A percentile compares a stretch with the other conserved stretches of the same genome.
Evolutionary conservation across 495 filamentous ascomycete genomes (phyloP).

Genomic region (Xylaria palmicola): DNA sequence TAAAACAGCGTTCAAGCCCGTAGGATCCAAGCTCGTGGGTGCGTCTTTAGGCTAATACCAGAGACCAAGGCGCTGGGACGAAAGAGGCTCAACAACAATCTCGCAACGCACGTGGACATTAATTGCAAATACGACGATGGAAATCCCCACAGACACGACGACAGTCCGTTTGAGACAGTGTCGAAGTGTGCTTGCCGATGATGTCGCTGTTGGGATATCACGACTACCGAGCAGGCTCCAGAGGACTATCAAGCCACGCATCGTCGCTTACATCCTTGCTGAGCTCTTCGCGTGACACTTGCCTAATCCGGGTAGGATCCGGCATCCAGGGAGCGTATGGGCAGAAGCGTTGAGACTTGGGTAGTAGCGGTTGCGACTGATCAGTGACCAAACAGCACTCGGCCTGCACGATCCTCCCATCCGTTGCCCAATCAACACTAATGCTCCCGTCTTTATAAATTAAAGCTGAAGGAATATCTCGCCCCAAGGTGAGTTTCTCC

Average conservation of each 20-base stretch:
- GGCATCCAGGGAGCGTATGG: neutral
- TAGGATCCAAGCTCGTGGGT: slow-evolving; percentile 1
- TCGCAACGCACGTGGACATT: slow-evolving; percentile 4
- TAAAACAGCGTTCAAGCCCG: neutral
- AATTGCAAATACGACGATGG: neutral
- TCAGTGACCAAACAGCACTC: neutral
- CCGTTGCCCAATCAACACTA: neutral
- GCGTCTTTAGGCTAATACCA: slow-evolving; percentile 4
- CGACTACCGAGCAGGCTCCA: neutral
- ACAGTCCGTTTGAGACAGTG: neutral
- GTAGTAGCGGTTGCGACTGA: neutral
- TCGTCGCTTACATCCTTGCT: neutral
- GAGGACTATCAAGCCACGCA: neutral
- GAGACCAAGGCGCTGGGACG: neutral
- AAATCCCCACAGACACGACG: neutral
- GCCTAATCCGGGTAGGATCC: neutral
- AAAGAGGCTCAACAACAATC: slow-evolving; percentile 4
- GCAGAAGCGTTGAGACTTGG: neutral
- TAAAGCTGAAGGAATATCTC: neutral
- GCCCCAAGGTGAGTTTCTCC: neutral
- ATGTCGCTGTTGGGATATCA: neutral
- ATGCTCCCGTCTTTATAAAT: neutral
- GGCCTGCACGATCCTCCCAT: slow-evolving; percentile 1
- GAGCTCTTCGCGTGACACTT: neutral
- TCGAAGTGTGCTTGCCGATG: neutral